These are phyloP conservation scores for Aristolochia californica DNA, from an alignment of 164 flowering plant genomes.

Conservation along the genomic window DNA sequence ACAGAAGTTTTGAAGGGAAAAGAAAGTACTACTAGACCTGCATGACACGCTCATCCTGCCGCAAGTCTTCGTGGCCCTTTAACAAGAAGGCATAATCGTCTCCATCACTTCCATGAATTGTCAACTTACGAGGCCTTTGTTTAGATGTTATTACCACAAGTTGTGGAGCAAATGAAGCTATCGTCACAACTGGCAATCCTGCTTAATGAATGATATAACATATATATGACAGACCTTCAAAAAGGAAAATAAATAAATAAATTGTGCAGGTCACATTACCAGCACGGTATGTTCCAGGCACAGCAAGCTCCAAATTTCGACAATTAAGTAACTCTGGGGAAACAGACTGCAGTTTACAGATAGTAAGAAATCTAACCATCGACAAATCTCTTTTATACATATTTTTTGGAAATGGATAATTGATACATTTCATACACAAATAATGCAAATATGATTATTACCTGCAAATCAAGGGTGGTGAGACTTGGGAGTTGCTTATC, in stretches of 20 bases:
- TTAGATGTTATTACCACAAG: slow-evolving; percentile 93
- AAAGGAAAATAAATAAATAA: not conserved
- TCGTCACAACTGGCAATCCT: slow-evolving; percentile 84
- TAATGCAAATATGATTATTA: slow-evolving; percentile 14
- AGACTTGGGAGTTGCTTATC: slow-evolving; percentile 94
- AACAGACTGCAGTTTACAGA: slow-evolving; percentile 51
- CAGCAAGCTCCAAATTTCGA: slow-evolving; percentile 86
- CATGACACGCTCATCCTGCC: slow-evolving; percentile 99
- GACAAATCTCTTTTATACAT: not conserved
- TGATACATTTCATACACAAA: slow-evolving; percentile 4
- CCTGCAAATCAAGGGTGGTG: slow-evolving; percentile 90
- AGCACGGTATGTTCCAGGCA: slow-evolving; percentile 95
- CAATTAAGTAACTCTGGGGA: slow-evolving; percentile 82
- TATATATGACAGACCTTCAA: not conserved
- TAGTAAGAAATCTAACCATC: slow-evolving; percentile 3
- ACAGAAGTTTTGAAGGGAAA: no score
- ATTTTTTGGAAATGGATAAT: no score
- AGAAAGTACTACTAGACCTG: slow-evolving; percentile 42
- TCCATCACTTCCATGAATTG: slow-evolving; percentile 95
- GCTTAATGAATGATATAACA: slow-evolving; percentile 7
- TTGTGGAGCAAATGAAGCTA: slow-evolving; percentile 83
- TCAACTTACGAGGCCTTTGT: slow-evolving; percentile 93
- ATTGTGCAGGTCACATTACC: slow-evolving; percentile 27
- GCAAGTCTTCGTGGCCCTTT: slow-evolving; percentile 96
- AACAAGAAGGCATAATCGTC: slow-evolving; percentile 89